phyloP scores from a whole-genome alignment of 257 asterid species.

The Solanum paucissectum region DNA sequence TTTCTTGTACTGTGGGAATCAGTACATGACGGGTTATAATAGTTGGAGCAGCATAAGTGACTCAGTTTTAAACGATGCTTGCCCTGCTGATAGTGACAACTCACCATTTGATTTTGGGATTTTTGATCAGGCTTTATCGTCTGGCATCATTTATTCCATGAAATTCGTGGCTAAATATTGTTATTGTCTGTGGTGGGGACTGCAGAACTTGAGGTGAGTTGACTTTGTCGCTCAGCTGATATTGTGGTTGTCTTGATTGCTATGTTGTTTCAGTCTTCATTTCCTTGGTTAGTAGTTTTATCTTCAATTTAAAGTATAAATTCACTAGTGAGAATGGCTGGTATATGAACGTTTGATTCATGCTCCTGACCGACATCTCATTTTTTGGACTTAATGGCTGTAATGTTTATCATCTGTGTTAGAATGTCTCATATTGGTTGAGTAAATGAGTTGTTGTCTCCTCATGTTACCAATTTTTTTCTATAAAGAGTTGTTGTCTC shows the following conservation, averaged over 20 bases:
- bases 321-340: neutral
- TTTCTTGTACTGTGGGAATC: slow-evolving; percentile 88
- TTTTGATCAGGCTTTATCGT: slow-evolving; percentile 72
- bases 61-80: slow-evolving; percentile 33
- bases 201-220: slow-evolving; percentile 87
- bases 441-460: neutral
- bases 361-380: neutral
- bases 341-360: neutral
- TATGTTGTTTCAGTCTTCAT: neutral
- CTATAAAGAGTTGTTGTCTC: neutral
- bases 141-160: slow-evolving; percentile 65
- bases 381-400: neutral
- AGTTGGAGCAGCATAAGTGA: slow-evolving; percentile 53
- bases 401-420: neutral
- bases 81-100: slow-evolving; percentile 50
- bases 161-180: slow-evolving; percentile 67
- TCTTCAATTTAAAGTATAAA: neutral
- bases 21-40: slow-evolving; percentile 32
- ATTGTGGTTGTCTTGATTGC: neutral
- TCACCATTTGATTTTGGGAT: slow-evolving; percentile 89
- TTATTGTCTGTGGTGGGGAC: slow-evolving; percentile 99
- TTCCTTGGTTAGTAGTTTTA: neutral
- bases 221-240: neutral
- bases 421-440: neutral
- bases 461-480: neutral